These are phyloP conservation scores for Penicillium sp. DNA, from an alignment of 2,329 filamentous ascomycete species.

Conservation along the genomic window DNA sequence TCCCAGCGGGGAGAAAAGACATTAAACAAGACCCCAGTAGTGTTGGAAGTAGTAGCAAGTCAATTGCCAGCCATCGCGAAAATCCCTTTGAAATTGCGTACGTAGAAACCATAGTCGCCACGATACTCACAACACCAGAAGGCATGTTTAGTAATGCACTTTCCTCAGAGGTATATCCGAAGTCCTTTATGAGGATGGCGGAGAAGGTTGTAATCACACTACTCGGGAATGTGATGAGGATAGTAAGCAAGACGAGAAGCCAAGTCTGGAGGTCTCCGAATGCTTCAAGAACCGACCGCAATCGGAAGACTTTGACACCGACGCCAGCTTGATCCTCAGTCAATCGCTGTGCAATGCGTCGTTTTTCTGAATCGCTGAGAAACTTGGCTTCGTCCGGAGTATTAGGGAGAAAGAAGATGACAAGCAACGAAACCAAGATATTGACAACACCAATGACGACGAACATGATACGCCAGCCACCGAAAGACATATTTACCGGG, in stretches of 20 bases:
- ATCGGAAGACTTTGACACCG: constrained; percentile 22
- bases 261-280: constrained; percentile 23
- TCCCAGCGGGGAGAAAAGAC: constrained; percentile 34
- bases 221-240: constrained; percentile 41
- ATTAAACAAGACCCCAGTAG: constrained; percentile 44
- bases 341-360: constrained; percentile 17
- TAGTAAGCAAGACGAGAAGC: constrained; percentile 28
- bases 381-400: constrained; percentile 21
- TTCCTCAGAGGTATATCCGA: constrained; percentile 44
- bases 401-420: constrained; percentile 23
- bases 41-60: constrained; percentile 44
- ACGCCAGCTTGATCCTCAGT: constrained; percentile 19
- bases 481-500: constrained; percentile 12
- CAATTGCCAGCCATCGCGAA: constrained; percentile 42
- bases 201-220: constrained; percentile 48
- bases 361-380: constrained; percentile 20
- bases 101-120: constrained; percentile 39
- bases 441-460: constrained; percentile 28
- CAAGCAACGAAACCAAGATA: constrained; percentile 18
- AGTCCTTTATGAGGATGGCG: constrained; percentile 41
- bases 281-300: constrained; percentile 20
- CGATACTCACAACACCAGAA: constrained; percentile 41
- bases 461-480: constrained; percentile 31
- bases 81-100: constrained; percentile 40
- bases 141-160: constrained; percentile 48